Base-by-base conservation (phyloP, 805 yeast species). In the Nakazawaea holstii region DNA sequence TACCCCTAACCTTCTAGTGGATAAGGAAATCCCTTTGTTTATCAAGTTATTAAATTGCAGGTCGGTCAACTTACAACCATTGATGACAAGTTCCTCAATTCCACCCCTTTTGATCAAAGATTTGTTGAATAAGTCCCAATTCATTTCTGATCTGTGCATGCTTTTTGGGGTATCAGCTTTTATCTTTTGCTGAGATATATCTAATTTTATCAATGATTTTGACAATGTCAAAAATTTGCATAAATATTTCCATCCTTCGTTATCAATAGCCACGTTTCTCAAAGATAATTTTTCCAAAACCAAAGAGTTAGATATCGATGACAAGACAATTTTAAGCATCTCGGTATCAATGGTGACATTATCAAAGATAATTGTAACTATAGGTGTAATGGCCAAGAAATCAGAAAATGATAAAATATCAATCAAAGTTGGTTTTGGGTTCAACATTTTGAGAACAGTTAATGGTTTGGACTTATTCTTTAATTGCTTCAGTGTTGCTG, bases 341-440 rank as follows among this genome's bases (percentile, higher is more conserved):
- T 76, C 78, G 3, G 74, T 68, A 20, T 76, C 74, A 65, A 78
- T 67, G 1, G 76, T 65, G 27, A 78, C 83, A 55, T 78, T 78
- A 58, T 78, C 84, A 53, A 78, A 77, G 26, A 78, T 77, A 4
- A 78, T 69, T 1, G 81, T 77, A 45, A 74, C 67, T 35, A 78
- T 70, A 4, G 81, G 82, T 0, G 78, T 76, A 43, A 78, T 76
- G 1, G 82, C 73, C 30, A 78, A 66, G 55, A 78, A 78, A 54
- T 78, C 84, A 49, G 79, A 68, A 55, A 78, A 78, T 6, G 83
- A 78, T 26, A 78, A 63, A 8, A 77, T 71, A 58, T 78, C 84
- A 49, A 78, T 76, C 40, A 77, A 60, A 0, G 84, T 78, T 2
- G 84, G 84, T 50, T 70, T 74, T 1, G 84, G 83, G 53, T 78